Percentiles rank a stretch among this genome's conserved stretches.
These are phyloP conservation scores for Taphrina communis DNA, from an alignment of 1,139 yeast genomes.

Conservation along the genomic window DNA sequence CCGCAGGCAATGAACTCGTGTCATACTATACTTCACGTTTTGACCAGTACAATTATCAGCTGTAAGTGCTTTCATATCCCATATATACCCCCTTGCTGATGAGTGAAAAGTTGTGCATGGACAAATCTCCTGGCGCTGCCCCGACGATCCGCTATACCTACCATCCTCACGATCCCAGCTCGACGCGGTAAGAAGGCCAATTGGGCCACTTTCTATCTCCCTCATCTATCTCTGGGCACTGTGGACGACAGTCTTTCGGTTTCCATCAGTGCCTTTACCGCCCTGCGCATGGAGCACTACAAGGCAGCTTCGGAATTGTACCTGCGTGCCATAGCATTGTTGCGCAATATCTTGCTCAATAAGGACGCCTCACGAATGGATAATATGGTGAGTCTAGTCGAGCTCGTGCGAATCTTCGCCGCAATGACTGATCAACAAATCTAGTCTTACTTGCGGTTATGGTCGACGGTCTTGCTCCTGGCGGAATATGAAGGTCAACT, in stretches of 20 bases:
- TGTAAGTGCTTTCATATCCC: background rate
- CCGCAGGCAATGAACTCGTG: constrained; percentile 15
- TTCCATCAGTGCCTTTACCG: constrained; percentile 33
- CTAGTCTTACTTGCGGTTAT: constrained; percentile 18
- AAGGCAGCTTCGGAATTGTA: constrained; percentile 19
- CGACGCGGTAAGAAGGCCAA: constrained; percentile 26
- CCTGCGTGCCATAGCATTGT: constrained; percentile 9
- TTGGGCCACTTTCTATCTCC: constrained; percentile 36
- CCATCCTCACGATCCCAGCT: constrained; percentile 16
- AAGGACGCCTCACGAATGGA: constrained; percentile 11
- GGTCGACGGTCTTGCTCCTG: constrained; percentile 28
- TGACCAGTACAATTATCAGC: constrained; percentile 17
- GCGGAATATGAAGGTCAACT: constrained; percentile 31
- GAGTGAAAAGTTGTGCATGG: constrained; percentile 20
- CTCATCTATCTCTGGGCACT: constrained; percentile 26
- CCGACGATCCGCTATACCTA: constrained; percentile 28
- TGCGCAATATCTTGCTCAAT: constrained; percentile 11
- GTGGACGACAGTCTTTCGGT: constrained; percentile 25
- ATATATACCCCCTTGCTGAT: background rate
- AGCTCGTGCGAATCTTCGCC: no score
- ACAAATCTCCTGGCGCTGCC: constrained; percentile 26
- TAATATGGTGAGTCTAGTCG: background rate
- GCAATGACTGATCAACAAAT: no score
- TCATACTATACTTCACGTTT: background rate
- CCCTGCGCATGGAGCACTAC: constrained; percentile 16